Conservation (phyloP, 2,329 filamentous ascomycete species). For the Pseudohalonectria lignicola region DNA sequence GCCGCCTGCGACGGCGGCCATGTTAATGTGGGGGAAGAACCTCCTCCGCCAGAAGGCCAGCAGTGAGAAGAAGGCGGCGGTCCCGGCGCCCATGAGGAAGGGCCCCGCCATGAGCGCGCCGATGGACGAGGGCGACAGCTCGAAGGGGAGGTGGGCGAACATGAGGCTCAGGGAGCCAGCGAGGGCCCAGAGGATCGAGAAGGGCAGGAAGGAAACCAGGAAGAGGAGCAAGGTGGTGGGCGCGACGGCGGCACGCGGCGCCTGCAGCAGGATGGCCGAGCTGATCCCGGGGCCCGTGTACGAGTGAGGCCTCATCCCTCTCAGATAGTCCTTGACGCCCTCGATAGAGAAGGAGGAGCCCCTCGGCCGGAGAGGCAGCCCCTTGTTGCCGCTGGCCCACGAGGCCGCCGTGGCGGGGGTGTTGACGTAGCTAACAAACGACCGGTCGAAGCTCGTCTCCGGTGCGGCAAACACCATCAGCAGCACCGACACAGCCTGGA, state of each 20-base stretch:
- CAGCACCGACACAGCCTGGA: slow-evolving; percentile 34
- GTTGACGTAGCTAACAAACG: slow-evolving; percentile 12
- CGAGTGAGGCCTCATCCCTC: slow-evolving; percentile 23
- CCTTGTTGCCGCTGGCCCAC: slow-evolving; percentile 17
- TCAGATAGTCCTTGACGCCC: slow-evolving; percentile 22
- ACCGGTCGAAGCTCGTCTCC: slow-evolving; percentile 40
- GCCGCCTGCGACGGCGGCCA: slow-evolving; percentile 23
- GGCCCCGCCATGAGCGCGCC: slow-evolving; percentile 34
- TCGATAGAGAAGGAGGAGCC: slow-evolving; percentile 1
- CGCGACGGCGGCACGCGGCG: slow-evolving; percentile 33
- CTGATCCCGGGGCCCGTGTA: slow-evolving; percentile 20
- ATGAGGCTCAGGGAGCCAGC: slow-evolving; percentile 32
- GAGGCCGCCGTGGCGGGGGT: slow-evolving; percentile 16
- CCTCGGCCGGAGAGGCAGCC: slow-evolving; percentile 14
- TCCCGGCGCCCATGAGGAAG: slow-evolving; percentile 26
- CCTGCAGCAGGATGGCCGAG: slow-evolving; percentile 26
- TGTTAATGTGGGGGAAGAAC: slow-evolving; percentile 21
- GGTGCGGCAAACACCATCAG: slow-evolving; percentile 35
- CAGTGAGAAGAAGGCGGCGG: slow-evolving; percentile 21
- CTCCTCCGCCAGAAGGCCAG: slow-evolving; percentile 14
- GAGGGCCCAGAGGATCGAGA: slow-evolving; percentile 35
- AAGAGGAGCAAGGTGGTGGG: slow-evolving; percentile 38
- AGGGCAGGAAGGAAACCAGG: slow-evolving; percentile 30
- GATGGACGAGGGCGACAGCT: slow-evolving; percentile 24
- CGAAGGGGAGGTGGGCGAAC: slow-evolving; percentile 31